phyloP scores from a whole-genome alignment of 192 early-diverging fungal genomes.

The Gigaspora rosea region DNA sequence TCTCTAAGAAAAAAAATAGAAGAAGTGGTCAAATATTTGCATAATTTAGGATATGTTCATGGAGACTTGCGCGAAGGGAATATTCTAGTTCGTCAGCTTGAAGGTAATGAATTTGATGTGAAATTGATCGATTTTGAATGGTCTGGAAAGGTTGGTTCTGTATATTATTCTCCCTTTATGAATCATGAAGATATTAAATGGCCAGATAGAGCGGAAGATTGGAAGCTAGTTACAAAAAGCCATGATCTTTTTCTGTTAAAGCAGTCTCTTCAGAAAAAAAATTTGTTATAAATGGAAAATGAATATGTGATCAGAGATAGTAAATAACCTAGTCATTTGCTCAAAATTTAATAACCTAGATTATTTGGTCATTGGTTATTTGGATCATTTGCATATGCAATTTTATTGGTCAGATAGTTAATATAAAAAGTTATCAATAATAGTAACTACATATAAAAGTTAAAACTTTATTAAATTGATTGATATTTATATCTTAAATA shows the following conservation, averaged over 20 bases:
- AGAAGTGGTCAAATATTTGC: not conserved
- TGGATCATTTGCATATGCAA: too few species aligned
- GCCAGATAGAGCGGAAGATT: not conserved
- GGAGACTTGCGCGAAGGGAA: slow-evolving; percentile 10
- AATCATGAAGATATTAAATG: not conserved
- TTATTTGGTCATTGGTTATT: too few species aligned
- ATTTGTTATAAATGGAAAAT: not conserved
- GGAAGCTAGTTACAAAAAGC: too few species aligned
- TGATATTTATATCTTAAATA: too few species aligned
- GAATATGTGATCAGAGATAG: too few species aligned
- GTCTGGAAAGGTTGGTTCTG: not conserved
- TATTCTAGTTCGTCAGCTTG: not conserved
- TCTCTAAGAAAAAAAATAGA: not conserved
- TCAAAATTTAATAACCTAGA: too few species aligned
- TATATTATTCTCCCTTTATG: slow-evolving; percentile 11
- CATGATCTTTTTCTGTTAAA: not conserved
- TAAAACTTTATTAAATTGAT: too few species aligned
- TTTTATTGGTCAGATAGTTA: too few species aligned
- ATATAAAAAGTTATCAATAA: too few species aligned
- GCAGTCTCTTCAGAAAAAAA: not conserved
- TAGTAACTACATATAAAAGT: too few species aligned
- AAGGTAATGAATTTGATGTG: slow-evolving; percentile 1
- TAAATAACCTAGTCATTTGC: too few species aligned
- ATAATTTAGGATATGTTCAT: not conserved
- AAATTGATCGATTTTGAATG: not conserved